Conservation (phyloP, 352 stramenopile genomes). For the Phytopythium ostracodes region DNA sequence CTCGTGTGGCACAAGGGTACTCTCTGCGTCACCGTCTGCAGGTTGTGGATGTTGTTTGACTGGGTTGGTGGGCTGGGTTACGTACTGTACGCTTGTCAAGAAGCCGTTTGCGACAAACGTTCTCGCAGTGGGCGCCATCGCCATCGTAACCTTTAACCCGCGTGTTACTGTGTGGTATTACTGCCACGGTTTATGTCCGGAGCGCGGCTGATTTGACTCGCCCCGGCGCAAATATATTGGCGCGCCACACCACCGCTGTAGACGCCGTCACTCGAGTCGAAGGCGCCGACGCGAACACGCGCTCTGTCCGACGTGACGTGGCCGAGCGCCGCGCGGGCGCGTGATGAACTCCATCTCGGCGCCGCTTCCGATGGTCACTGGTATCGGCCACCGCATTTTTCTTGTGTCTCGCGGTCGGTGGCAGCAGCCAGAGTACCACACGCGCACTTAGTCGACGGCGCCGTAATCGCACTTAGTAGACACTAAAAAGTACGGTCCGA, state of each 20-base stretch:
- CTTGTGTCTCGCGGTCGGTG: slow-evolving; percentile 2
- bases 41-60: neutral
- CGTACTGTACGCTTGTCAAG: neutral
- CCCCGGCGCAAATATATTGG: neutral
- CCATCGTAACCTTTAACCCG: neutral
- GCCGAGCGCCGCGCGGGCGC: neutral
- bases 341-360: neutral
- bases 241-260: neutral
- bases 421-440: slow-evolving; percentile 1
- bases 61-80: neutral
- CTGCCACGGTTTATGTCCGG: neutral
- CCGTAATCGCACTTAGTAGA: neutral
- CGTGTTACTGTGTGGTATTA: too few species aligned
- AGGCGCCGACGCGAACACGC: neutral
- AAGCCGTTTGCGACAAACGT: neutral
- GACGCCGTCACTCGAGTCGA: neutral
- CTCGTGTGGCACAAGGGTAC: slow-evolving; percentile 1
- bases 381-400: slow-evolving; percentile 1
- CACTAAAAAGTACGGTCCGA: too few species aligned
- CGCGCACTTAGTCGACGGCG: neutral
- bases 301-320: neutral
- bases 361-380: slow-evolving; percentile 6
- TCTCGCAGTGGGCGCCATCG: neutral
- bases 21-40: neutral
- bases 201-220: neutral